A percentile compares a stretch with the other conserved stretches of the same genome.
These are phyloP conservation scores for Populus hybrid DNA, from an alignment of 441 rosid species.

Conservation along the genomic window DNA sequence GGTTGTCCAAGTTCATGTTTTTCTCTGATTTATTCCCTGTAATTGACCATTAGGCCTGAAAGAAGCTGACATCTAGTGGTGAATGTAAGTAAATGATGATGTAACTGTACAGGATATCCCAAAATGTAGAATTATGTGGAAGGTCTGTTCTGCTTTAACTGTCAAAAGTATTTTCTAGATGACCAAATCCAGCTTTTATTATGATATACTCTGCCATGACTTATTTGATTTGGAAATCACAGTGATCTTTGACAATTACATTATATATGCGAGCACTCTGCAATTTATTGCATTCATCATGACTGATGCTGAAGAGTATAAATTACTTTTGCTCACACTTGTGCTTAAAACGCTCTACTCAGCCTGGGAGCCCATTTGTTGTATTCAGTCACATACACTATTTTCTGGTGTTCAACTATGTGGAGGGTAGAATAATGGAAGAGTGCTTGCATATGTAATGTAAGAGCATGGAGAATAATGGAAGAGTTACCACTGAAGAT, in stretches of 20 bases:
- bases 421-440: not conserved
- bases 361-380: not conserved
- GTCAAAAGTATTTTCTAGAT: not conserved
- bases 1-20: not conserved
- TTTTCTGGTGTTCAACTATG: not conserved
- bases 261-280: not conserved
- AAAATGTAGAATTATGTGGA: not conserved
- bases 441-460: too few species aligned
- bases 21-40: not conserved
- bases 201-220: not conserved
- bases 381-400: not conserved
- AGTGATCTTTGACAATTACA: not conserved
- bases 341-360: not conserved
- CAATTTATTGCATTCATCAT: not conserved
- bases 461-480: conserved; percentile 3
- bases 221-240: not conserved
- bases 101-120: not conserved
- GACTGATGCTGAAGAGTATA: not conserved
- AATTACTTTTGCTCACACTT: not conserved
- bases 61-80: not conserved
- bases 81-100: not conserved
- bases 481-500: not conserved
- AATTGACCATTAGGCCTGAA: not conserved
- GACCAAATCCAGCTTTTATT: not conserved
- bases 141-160: not conserved